Conservation (phyloP, 1,139 yeast genomes). For the Candida sp. region DNA sequence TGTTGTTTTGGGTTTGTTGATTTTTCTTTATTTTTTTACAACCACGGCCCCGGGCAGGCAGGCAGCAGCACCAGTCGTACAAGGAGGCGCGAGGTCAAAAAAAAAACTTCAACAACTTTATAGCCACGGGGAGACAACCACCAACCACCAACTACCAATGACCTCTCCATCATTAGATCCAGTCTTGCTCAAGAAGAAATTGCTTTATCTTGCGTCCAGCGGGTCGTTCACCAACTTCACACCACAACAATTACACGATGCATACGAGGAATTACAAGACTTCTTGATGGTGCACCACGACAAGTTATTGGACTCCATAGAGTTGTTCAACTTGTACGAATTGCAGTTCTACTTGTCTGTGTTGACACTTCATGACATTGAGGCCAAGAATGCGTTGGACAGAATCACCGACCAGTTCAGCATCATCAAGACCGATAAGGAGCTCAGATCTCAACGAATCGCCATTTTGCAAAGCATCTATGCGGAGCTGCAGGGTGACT, state of each 20-base stretch:
- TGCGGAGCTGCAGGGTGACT: constrained; percentile 57
- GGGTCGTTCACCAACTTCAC: constrained; percentile 40
- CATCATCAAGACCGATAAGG: constrained; percentile 33
- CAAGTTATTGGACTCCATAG: constrained; percentile 41
- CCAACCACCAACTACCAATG: background rate
- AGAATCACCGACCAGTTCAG: constrained; percentile 66
- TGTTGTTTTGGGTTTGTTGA: background rate
- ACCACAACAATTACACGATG: constrained; percentile 34
- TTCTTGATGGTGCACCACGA: constrained; percentile 33
- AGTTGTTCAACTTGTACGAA: constrained; percentile 65
- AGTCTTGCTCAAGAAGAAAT: constrained; percentile 24
- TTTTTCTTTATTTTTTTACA: background rate
- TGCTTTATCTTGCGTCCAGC: constrained; percentile 29
- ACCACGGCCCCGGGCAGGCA: background rate
- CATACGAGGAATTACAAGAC: constrained; percentile 35
- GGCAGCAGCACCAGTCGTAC: background rate
- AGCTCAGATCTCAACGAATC: constrained; percentile 51
- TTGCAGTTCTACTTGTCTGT: constrained; percentile 72
- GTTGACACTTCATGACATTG: constrained; percentile 65
- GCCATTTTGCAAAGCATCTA: constrained; percentile 60
- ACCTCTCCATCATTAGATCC: constrained; percentile 11
- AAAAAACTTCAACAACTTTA: background rate
- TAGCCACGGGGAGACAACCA: background rate
- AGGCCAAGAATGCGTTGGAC: constrained; percentile 70
- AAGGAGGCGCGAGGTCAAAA: background rate